Evolutionary conservation across 2,329 filamentous ascomycete genomes (phyloP), one percentile per base, ranked within the genome.

Genomic region (Bipolaris bicolor): DNA sequence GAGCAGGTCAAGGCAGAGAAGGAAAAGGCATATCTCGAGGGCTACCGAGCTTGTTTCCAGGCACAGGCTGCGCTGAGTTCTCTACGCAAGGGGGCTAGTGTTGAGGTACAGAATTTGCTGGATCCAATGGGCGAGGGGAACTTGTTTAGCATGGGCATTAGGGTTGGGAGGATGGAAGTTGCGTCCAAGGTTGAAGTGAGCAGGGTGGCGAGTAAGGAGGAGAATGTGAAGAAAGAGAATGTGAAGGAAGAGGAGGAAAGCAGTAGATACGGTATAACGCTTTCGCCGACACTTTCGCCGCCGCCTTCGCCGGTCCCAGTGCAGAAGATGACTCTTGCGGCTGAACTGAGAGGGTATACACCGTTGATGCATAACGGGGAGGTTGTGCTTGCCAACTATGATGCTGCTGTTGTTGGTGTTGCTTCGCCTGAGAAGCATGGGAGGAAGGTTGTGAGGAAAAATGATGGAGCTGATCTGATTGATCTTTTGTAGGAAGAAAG

Each of bases 81-180:
- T 1, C 4, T 69, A 7, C 63, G 55, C 2, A 55, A 56, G 11
- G 71, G 70, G 1, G 62, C 68, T 3, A 65, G 57, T 34, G 57
- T 62, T 0, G 65, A 69, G 24, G 7, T 71, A 3, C 57, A 57
- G 1, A 68, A 69, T 20, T 10, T 74, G 1, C 62, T 61, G 18
- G 64, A 74, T 10, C 49, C 50, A 2, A 49, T 44, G 0, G 66
- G 69, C 37, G 49, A 61, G 0, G 36, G 64, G 1, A 66, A 71
- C n/a, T 51, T 60, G 0, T 60, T 62, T 20, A 65, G 39, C 5
- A 49, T 62, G 5, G 65, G 66, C 1, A 5, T 55, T 11, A 48
- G 56, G 6, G 44, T 64, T 3, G 61, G 62, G 2, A 39, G 39
- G 3, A 11, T 55, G 43, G 37, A 53, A 13, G 15, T 7, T 26